Base-by-base conservation (phyloP, 2,329 filamentous ascomycete species). In the Clarireedia monteithiana region DNA sequence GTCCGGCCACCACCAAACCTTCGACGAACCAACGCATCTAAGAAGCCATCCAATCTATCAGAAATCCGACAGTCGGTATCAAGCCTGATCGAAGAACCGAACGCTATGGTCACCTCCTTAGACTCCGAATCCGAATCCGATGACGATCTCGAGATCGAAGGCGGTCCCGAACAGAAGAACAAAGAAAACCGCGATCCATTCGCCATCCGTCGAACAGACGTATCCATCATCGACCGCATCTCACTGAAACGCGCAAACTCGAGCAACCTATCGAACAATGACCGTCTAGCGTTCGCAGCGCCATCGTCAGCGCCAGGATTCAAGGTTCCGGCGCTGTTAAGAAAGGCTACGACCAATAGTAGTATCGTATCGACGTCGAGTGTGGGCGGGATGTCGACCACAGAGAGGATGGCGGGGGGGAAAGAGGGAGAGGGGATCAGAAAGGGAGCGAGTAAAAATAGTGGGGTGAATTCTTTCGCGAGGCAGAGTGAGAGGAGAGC, bases 41-140 rank as follows among this genome's bases (percentile, higher is more conserved):
- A 81, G 70, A 90, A 85, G 64, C 89, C 91, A 0, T 78, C 85
- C 5, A 88, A 85, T 17, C 75, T 95, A 9, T 83, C 84, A 27
- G 89, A 96, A 66, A 87, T 96, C 60, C 84, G 90, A 56, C 83
- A 92, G 68, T 89, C 88, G 0, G 75, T 96, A 6, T 95, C 89
- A 4, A 88, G 86, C 69, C 78, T 96, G 9, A 84, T 96, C 15
- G 91, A 95, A 24, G 83, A 88, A 45, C 79, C 82, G 26, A 77
- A 81, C 56, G 64, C 71, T 10, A 73, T 63, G 65, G 70, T 56
- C 15, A 69, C 77, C 62, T 74, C 74, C 1, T 70, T 73, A n/a
- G 72, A 77, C 47, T 76, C 77, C 27, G 79, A 77, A n/a, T 76
- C 76, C 58, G 77, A 78, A 3, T 77, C 76, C 40, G 78, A 80